These are phyloP conservation scores for Vigna angularis DNA, from an alignment of 306 rosid species.

Conservation along the genomic window DNA sequence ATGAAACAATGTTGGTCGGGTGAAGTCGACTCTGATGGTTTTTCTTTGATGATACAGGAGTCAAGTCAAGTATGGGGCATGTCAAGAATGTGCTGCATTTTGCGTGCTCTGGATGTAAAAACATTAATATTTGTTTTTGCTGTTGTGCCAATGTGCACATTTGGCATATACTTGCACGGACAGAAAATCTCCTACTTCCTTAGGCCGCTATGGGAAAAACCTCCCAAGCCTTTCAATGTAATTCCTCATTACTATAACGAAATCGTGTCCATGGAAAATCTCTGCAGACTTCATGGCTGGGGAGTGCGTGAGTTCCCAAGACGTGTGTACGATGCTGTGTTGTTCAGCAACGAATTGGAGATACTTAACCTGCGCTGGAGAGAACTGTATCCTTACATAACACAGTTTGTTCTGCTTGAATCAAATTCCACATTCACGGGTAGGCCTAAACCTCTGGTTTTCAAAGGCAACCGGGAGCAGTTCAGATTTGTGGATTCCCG, in stretches of 20 bases:
- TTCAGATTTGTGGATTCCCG: constrained; percentile 71
- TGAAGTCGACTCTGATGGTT: constrained; percentile 4
- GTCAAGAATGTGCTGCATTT: constrained; percentile 77
- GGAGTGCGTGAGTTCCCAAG: constrained; percentile 76
- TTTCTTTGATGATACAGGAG: constrained; percentile 58
- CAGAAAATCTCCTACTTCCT: constrained; percentile 89
- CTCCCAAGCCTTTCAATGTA: constrained; percentile 79
- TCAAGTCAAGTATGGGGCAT: constrained; percentile 62
- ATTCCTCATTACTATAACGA: constrained; percentile 79
- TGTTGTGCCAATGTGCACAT: constrained; percentile 65
- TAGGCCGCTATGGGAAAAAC: constrained; percentile 86
- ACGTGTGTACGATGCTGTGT: constrained; percentile 85
- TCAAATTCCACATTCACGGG: constrained; percentile 90
- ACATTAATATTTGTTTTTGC: constrained; percentile 66
- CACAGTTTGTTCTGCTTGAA: constrained; percentile 82
- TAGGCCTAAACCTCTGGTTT: constrained; percentile 66
- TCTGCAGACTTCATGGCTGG: constrained; percentile 91
- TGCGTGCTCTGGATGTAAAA: constrained; percentile 76
- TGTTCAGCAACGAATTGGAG: constrained; percentile 87
- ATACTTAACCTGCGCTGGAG: constrained; percentile 80
- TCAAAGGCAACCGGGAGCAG: constrained; percentile 53
- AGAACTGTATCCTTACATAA: constrained; percentile 80
- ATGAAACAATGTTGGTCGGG: background rate
- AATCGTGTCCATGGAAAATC: constrained; percentile 73
- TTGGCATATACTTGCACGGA: constrained; percentile 73